Base-by-base conservation (phyloP, 164 flowering plant genomes). In the Vitis riparia region DNA sequence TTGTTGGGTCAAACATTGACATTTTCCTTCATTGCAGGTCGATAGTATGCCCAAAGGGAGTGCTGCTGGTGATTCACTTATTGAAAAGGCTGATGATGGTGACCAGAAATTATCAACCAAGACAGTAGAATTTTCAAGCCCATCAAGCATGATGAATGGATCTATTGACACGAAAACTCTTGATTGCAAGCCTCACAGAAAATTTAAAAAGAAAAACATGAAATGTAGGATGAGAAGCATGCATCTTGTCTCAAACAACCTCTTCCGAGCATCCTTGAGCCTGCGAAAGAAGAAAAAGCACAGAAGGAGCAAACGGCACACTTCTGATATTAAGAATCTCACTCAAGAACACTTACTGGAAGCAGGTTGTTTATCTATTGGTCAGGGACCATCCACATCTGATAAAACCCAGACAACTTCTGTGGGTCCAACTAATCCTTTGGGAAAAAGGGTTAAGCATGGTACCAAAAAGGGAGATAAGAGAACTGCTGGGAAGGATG, bases 221-320 rank as follows among this genome's bases (percentile, higher is more conserved):
- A 90, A 83, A 78, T 66, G 10, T 76, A 78, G 50, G 27, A 55
- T 73, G 10, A 19, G 55, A 16, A 73, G 72, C 27, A 30, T 83
- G 75, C 77, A 65, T 67, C 63, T 85, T 19, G 74, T 89, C 65
- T 68, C 82, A 27, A 85, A 70, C 59, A 65, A 80, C 51, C 68
- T 87, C 15, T 84, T 78, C 55, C 75, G 78, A 68, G 66, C 73
- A 52, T 79, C 88, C 16, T 76, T 84, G 47, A 71, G 77, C 64
- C 13, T 81, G 57, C 66, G 76, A 57, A 89, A 76, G 81, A 94
- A 77, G 81, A 87, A 84, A 80, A 86, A 84, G 19, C 83, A 69
- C 67, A 84, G 71, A 74, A 73, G 56, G 72, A 81, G 59, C 44
- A 87, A 77, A 57, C 53, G 12, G 15, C 59, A 27, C 11, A 11